Conservation (phyloP, 176 grass and related monocot genomes). For the Melocanna baccifera region DNA sequence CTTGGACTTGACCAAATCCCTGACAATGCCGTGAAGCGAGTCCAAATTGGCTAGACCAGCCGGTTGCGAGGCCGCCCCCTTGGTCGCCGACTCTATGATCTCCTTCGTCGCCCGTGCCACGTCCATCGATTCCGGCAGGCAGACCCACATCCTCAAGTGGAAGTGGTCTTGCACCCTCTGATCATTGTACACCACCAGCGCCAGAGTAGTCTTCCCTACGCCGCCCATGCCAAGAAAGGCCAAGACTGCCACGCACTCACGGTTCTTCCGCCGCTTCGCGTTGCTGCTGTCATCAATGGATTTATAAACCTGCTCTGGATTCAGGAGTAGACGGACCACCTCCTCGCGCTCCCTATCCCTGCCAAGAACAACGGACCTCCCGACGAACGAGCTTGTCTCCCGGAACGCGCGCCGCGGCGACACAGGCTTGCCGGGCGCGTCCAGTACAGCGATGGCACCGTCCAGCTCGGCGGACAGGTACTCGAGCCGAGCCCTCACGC, state of each 20-base stretch:
- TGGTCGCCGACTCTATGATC: conserved; percentile 30
- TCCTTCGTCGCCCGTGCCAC: conserved; percentile 1
- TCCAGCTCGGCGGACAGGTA: not conserved
- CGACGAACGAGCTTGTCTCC: conserved; percentile 25
- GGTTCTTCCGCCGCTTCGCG: not conserved
- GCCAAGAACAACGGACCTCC: conserved; percentile 11
- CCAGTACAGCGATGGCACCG: conserved; percentile 6
- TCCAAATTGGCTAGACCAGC: conserved; percentile 9
- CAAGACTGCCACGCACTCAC: conserved; percentile 11
- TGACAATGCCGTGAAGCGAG: conserved; percentile 9
- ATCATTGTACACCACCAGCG: conserved; percentile 36
- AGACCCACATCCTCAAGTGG: conserved; percentile 26
- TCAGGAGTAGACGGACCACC: conserved; percentile 4
- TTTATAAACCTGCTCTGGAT: not conserved
- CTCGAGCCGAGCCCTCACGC: conserved; percentile 15
- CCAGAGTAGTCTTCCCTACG: conserved; percentile 36
- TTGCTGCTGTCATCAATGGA: not conserved
- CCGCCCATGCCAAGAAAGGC: conserved; percentile 42
- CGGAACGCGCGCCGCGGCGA: not conserved
- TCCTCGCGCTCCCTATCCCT: conserved; percentile 25
- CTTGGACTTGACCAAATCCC: not conserved
- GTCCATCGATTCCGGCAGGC: conserved; percentile 28
- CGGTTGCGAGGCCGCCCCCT: not conserved
- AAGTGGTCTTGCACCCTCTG: conserved; percentile 2
- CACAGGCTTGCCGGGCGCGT: not conserved